A percentile compares a stretch with the other conserved stretches of the same genome.
phyloP scores from a whole-genome alignment of 164 flowering plant genomes.

The Chimonanthus salicifolius region DNA sequence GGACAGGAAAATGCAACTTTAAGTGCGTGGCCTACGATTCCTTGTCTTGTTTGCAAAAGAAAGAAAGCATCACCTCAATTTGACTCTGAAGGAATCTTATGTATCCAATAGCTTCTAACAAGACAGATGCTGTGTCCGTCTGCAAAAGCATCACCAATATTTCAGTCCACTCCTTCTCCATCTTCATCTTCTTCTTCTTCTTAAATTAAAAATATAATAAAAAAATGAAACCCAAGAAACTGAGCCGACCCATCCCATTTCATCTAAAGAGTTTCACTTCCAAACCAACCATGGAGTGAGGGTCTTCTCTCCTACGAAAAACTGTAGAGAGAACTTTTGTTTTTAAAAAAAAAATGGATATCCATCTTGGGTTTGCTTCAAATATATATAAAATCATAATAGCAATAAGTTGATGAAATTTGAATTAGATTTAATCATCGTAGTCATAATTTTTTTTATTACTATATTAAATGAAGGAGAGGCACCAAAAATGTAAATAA shows the following conservation, averaged over 20 bases:
- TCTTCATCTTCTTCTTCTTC: not conserved
- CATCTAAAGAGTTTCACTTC: not conserved
- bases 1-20: conserved; percentile 26
- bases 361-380: too few species aligned
- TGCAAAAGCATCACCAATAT: conserved; percentile 47
- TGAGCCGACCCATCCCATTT: not conserved
- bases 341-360: too few species aligned
- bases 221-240: too few species aligned
- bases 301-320: too few species aligned
- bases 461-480: too few species aligned
- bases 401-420: too few species aligned
- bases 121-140: conserved; percentile 99
- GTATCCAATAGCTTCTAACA: conserved; percentile 94
- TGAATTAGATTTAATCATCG: too few species aligned
- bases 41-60: conserved; percentile 13
- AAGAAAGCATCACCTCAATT: conserved; percentile 69
- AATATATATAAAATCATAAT: too few species aligned
- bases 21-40: conserved; percentile 28
- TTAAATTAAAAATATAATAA: too few species aligned
- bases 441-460: too few species aligned
- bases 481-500: too few species aligned
- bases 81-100: conserved; percentile 95
- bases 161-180: conserved; percentile 6
- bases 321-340: too few species aligned
- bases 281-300: not conserved